Evolutionary conservation across 257 asterid species (phyloP), one percentile per base, ranked within the genome.

Genomic region (Cordia subcordata): DNA sequence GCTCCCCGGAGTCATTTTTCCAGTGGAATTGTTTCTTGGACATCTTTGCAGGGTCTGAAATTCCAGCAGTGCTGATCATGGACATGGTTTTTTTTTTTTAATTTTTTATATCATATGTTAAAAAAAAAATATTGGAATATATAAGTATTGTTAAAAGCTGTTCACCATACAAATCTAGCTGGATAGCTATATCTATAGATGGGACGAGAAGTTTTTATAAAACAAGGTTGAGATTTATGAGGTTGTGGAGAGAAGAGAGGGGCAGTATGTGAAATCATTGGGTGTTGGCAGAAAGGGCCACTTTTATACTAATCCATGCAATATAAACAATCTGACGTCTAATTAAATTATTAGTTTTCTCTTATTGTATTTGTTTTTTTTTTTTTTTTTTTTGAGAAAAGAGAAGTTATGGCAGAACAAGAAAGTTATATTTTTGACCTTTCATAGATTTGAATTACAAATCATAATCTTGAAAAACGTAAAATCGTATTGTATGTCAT

Each of bases 1-100:
- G 79, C 66, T 91, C 95, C 21, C 81, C 94, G 47, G 96, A 87
- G 13, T 72, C 68, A 4, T 76, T 85, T 66, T 76, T 77, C 79
- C 85, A 49, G 60, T 69, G 82, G 58, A 64, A 65, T 54, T 81
- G 74, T 61, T 71, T 76, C 45, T 77, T 76, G 77, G 58, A 50
- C 61, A 69, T 56, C 55, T 72, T 76, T 18, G 68, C 72, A 32
- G 75, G 65, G 37, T 70, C 57, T 49, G 78, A 20, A 52, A 59
- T 51, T 47, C 65, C 54, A 10, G 4, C 71, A n/a, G n/a, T n/a
- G n/a, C n/a, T n/a, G n/a, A n/a, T 5, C 18, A 62, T 35, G 20
- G 92, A 66, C 85, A 79, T 79, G 74, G 60, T 23, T 62, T 57
- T 56, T 11, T 17, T 70, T 23, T 66, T 60, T 4, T 53, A 35